Conservation (phyloP, 306 rosid species). For the Sindora glabra region DNA sequence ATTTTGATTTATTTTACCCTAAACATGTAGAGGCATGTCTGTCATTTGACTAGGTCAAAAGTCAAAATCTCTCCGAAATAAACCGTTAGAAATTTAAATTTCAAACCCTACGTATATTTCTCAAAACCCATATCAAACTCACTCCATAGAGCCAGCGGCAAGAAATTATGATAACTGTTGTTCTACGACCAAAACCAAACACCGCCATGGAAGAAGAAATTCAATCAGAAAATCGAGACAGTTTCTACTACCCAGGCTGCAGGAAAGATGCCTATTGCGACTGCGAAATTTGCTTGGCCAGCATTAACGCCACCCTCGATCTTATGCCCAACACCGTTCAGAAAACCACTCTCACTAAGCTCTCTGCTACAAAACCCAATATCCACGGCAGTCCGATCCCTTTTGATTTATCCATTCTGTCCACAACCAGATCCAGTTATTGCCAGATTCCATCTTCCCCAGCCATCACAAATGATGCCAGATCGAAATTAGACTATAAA, state of each 20-base stretch:
- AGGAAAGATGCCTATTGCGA: constrained; percentile 70
- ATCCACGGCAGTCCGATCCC: too few relatives aligned
- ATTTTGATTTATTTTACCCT: too few relatives aligned
- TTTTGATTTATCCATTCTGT: constrained; percentile 38
- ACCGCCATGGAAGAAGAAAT: constrained; percentile 30
- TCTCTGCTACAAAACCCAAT: too few relatives aligned
- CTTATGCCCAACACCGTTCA: constrained; percentile 58
- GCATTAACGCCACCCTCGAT: constrained; percentile 84
- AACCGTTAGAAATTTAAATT: constrained; percentile 70
- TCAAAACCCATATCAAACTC: not conserved
- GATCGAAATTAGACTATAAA: not conserved
- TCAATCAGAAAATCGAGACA: constrained; percentile 34
- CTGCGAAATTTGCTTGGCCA: constrained; percentile 69
- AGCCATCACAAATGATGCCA: constrained; percentile 22
- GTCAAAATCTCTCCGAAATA: too few relatives aligned
- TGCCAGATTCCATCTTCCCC: constrained; percentile 13
- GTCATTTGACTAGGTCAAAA: too few relatives aligned
- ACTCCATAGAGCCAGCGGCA: not conserved
- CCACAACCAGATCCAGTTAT: constrained; percentile 37
- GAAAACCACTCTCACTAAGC: constrained; percentile 54
- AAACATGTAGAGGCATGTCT: too few relatives aligned
- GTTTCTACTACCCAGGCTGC: constrained; percentile 80
- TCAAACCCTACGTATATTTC: constrained; percentile 7
- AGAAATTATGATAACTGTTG: constrained; percentile 32
- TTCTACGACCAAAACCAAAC: constrained; percentile 29